Evolutionary conservation across 2,329 filamentous ascomycete genomes (phyloP).

Genomic region (Chrysoporthe deuterocubensis): DNA sequence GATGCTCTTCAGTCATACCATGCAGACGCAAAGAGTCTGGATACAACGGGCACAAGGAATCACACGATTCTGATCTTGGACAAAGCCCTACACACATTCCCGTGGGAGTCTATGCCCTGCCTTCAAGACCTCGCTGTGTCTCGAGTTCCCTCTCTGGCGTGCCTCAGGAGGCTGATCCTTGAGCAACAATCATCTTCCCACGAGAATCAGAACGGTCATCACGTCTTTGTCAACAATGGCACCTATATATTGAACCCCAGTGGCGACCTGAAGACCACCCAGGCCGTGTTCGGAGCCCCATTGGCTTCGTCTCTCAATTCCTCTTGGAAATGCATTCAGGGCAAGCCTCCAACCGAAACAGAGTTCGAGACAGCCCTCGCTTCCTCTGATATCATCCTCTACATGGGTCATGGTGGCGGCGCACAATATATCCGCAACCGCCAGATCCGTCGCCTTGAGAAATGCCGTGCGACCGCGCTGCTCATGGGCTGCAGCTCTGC

Average conservation of each 20-base stretch:
- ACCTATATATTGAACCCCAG: slow-evolving; percentile 90
- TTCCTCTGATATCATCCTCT: slow-evolving; percentile 75
- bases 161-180: slow-evolving; percentile 75
- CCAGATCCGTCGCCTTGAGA: slow-evolving; percentile 77
- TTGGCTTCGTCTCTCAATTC: slow-evolving; percentile 65
- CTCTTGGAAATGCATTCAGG: slow-evolving; percentile 72
- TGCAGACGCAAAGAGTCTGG: slow-evolving; percentile 44
- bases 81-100: slow-evolving; percentile 87
- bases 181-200: slow-evolving; percentile 44
- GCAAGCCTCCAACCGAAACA: slow-evolving; percentile 71
- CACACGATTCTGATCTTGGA: slow-evolving; percentile 92
- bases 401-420: slow-evolving; percentile 95
- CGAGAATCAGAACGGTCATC: slow-evolving; percentile 48
- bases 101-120: slow-evolving; percentile 94
- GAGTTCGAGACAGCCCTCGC: slow-evolving; percentile 75
- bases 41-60: slow-evolving; percentile 40
- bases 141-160: slow-evolving; percentile 83
- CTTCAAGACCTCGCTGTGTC: slow-evolving; percentile 80
- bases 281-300: slow-evolving; percentile 71
- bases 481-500: slow-evolving; percentile 95
- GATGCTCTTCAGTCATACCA: slow-evolving; percentile 85
- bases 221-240: slow-evolving; percentile 59
- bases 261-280: slow-evolving; percentile 79
- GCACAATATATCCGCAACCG: slow-evolving; percentile 90
- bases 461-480: slow-evolving; percentile 76